Percentiles rank a stretch among this genome's conserved stretches.
phyloP scores from a whole-genome alignment of 768 basidiomycete species.

The Xerocomellus chrysenteron region DNA sequence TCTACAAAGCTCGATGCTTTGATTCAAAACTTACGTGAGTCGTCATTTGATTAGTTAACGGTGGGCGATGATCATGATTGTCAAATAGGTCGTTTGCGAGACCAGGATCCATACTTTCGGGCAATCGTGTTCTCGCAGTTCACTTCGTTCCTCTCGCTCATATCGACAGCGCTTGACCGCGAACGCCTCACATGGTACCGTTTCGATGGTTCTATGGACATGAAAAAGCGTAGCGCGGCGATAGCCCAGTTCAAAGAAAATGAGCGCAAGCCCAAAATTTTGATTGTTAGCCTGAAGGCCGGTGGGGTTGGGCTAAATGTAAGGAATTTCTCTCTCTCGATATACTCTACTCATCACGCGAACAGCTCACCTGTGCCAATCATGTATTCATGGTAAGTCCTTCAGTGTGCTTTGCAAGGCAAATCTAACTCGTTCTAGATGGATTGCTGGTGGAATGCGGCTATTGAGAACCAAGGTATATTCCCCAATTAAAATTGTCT shows the following conservation, averaged over 20 bases:
- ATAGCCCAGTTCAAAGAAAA: slow-evolving; percentile 74
- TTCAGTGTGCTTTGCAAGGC: neutral
- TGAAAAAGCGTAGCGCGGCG: slow-evolving; percentile 75
- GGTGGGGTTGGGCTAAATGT: slow-evolving; percentile 92
- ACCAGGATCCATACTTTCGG: slow-evolving; percentile 74
- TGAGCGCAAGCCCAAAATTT: slow-evolving; percentile 68
- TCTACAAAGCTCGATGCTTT: slow-evolving; percentile 92
- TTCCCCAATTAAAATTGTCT: neutral
- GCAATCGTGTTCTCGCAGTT: slow-evolving; percentile 92
- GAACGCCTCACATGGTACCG: slow-evolving; percentile 70
- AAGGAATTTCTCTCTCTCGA: slow-evolving; percentile 21
- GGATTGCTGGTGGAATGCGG: slow-evolving; percentile 93
- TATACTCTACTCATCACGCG: neutral
- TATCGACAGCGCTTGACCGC: slow-evolving; percentile 66
- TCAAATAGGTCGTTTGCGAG: slow-evolving; percentile 53
- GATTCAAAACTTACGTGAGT: slow-evolving; percentile 64
- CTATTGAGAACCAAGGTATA: slow-evolving; percentile 75
- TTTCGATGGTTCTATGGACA: slow-evolving; percentile 91
- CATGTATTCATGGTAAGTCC: slow-evolving; percentile 80
- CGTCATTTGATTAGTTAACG: neutral
- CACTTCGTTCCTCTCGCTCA: slow-evolving; percentile 83
- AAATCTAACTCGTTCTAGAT: slow-evolving; percentile 49
- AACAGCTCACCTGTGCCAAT: slow-evolving; percentile 73
- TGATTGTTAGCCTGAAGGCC: slow-evolving; percentile 82
- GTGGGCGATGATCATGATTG: neutral